Evolutionary conservation across 768 basidiomycete genomes (phyloP), one percentile per base, ranked within the genome.

Genomic region (Pleurotus ostreatus): DNA sequence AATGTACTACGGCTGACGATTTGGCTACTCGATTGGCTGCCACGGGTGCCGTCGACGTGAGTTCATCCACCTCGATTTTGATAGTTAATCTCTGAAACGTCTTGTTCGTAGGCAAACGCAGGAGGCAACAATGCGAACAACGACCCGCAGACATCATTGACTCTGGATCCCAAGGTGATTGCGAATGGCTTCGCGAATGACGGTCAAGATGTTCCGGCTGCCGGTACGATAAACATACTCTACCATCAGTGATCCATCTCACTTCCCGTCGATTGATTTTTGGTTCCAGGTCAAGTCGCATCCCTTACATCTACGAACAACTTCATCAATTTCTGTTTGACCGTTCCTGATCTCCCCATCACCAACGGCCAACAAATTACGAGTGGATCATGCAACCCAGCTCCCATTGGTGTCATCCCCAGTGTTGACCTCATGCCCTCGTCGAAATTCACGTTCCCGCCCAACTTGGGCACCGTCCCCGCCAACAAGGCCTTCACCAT

Each of bases 371-470:
- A 75, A 58, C 82, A 78, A 62, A 73, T 80, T 59, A 63, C 68
- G n/a, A 71, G 71, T 38, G 81, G 79, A 34, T 84, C 82, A 44
- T 80, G 84, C 70, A 86, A 86, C 67, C 78, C 80, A 20, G 75
- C 78, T 6, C 78, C 80, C 5, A 83, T 84, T 66, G 81, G 81
- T 60, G 64, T 74, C 54, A 83, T 88, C 63, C 77, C 77, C 3
- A 71, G 77, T 22, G 66, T 69, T 12, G 64, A 71, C 57, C 76
- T 74, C 56, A 74, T 78, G 71, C 81, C 84, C 6, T 74, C 76
- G 3, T 68, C 71, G 57, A 83, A 81, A 61, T 80, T 81, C 66
- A 62, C 65, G 22, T 66, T 60, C 62, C 81, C 82, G 6, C 59
- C 67, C 30, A 78, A 75, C 64, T 76, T 77, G 48, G 69, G 67